Conservation (phyloP, 345 rosid species). For the Brassica carinata region DNA sequence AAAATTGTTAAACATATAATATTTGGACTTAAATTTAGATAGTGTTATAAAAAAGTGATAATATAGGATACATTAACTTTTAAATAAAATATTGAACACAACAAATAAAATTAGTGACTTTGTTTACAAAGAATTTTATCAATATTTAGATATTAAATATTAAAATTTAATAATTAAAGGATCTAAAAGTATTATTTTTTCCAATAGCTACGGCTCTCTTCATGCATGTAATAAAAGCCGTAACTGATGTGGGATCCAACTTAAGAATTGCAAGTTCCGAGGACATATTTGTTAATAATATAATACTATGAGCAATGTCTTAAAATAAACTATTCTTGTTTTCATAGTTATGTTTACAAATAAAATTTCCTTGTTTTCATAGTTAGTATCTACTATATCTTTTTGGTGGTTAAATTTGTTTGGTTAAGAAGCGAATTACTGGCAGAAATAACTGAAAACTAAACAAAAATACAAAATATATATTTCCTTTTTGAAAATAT, state of each 20-base stretch:
- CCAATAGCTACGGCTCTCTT: background rate
- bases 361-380: background rate
- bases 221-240: background rate
- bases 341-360: no score
- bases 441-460: background rate
- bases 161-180: background rate
- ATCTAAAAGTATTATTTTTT: background rate
- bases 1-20: no score
- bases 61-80: background rate
- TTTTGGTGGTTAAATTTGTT: background rate
- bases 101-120: background rate
- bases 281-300: background rate
- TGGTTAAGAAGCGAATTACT: background rate
- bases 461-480: background rate
- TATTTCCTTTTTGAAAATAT: background rate
- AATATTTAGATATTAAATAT: background rate
- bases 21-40: no score
- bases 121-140: background rate
- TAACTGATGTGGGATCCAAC: background rate
- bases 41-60: background rate
- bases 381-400: background rate
- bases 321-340: background rate
- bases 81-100: no score
- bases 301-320: background rate
- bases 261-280: conserved; percentile 20